phyloP scores from a whole-genome alignment of 306 rosid species.

The Medicago ruthenica region DNA sequence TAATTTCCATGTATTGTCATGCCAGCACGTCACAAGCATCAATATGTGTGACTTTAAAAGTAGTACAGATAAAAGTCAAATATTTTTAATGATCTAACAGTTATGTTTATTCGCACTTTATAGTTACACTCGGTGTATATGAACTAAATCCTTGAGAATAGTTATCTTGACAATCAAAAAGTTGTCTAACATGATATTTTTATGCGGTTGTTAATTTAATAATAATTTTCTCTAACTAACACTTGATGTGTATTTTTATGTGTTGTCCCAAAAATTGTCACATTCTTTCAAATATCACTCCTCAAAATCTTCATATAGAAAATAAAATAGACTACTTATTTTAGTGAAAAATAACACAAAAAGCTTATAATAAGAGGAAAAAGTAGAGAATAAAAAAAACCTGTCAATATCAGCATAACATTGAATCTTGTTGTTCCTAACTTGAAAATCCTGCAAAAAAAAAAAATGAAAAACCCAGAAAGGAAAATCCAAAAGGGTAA shows the following conservation, averaged over 20 bases:
- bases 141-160: not conserved
- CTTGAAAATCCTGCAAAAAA: slow-evolving; percentile 67
- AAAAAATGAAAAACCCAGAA: not conserved
- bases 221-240: no score
- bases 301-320: no score
- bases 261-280: no score
- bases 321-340: no score
- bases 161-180: no score
- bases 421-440: slow-evolving; percentile 75
- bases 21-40: not conserved
- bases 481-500: slow-evolving; percentile 7
- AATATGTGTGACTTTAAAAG: not conserved
- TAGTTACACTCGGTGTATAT: not conserved
- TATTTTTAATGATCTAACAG: no score
- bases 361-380: not conserved
- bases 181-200: no score
- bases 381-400: slow-evolving; percentile 35
- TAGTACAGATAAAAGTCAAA: not conserved
- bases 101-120: not conserved
- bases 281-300: no score
- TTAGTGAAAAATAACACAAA: no score
- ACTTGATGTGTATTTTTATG: no score
- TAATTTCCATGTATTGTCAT: no score
- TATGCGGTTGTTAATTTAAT: no score
- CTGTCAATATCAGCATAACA: slow-evolving; percentile 89